Evolutionary conservation across 1,284 basidiomycete genomes (phyloP).

Genomic region (Cutaneotrichosporon spelunceum): DNA sequence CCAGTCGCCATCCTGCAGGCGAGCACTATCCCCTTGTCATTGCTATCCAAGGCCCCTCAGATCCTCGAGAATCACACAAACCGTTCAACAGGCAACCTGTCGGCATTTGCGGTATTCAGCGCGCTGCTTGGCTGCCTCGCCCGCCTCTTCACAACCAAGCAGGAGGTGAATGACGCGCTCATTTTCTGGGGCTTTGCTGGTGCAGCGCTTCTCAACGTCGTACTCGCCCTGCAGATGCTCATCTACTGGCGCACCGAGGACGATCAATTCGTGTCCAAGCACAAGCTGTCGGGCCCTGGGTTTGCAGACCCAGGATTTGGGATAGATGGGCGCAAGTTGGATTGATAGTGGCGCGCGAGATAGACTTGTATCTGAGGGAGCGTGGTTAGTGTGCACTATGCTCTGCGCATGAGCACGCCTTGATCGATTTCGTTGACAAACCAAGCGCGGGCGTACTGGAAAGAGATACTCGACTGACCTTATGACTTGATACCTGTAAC

Average conservation of each 20-base stretch:
- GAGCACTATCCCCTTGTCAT: constrained; percentile 74
- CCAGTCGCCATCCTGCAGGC: constrained; percentile 64
- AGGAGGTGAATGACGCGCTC: constrained; percentile 75
- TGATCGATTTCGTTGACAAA: background rate
- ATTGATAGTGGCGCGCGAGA: constrained; percentile 21
- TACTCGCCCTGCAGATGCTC: constrained; percentile 76
- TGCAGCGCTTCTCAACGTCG: constrained; percentile 71
- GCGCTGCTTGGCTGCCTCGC: constrained; percentile 80
- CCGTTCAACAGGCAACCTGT: constrained; percentile 81
- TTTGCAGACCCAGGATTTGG: constrained; percentile 9
- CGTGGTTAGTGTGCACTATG: no score
- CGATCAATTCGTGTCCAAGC: constrained; percentile 1
- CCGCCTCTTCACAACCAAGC: constrained; percentile 80
- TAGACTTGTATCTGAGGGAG: constrained; percentile 1
- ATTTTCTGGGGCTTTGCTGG: constrained; percentile 75
- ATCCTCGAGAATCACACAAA: constrained; percentile 72
- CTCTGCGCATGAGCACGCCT: background rate
- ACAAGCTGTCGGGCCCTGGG: background rate
- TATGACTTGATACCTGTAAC: background rate
- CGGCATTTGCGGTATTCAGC: constrained; percentile 75
- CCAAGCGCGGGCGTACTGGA: no score
- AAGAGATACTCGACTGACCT: background rate
- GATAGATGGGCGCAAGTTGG: constrained; percentile 28
- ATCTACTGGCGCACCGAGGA: constrained; percentile 66
- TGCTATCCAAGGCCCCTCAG: constrained; percentile 82